These are phyloP conservation scores for Brassica rapa DNA, from an alignment of 345 rosid species.

Conservation along the genomic window DNA sequence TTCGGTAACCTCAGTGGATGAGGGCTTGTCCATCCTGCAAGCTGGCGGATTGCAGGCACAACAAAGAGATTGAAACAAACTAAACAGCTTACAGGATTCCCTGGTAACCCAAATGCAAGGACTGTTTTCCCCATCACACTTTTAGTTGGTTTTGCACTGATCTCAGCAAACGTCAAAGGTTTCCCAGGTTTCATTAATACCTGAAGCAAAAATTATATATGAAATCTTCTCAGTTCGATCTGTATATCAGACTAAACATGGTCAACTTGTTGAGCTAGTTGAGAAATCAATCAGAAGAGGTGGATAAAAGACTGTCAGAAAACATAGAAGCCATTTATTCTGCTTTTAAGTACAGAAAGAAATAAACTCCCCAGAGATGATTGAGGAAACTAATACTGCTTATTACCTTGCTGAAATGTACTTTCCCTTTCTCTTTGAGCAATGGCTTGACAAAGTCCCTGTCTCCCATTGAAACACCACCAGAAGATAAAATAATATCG, in stretches of 20 bases:
- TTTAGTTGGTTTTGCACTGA: slow-evolving; percentile 45
- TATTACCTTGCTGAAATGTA: slow-evolving; percentile 74
- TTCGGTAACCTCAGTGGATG: slow-evolving; percentile 54
- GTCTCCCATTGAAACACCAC: slow-evolving; percentile 99
- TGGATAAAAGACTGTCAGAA: background rate
- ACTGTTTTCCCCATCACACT: slow-evolving; percentile 47
- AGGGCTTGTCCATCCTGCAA: slow-evolving; percentile 88
- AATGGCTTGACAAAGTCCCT: slow-evolving; percentile 88
- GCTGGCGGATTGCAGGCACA: slow-evolving; percentile 70
- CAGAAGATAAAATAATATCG: slow-evolving; percentile 84
- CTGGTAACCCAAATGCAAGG: slow-evolving; percentile 96
- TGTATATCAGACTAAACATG: background rate
- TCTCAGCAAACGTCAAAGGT: slow-evolving; percentile 87
- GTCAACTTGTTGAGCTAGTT: slow-evolving; percentile 15
- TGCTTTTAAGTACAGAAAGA: slow-evolving; percentile 7
- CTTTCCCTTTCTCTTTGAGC: slow-evolving; percentile 67
- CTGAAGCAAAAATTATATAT: slow-evolving; percentile 47
- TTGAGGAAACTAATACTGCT: slow-evolving; percentile 2
- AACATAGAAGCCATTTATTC: background rate
- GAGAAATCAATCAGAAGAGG: slow-evolving; percentile 15
- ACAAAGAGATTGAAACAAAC: slow-evolving; percentile 91
- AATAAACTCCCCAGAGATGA: background rate
- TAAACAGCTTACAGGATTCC: slow-evolving; percentile 95
- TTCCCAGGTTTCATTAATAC: slow-evolving; percentile 94
- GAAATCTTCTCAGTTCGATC: background rate